Base-by-base conservation (phyloP, 164 flowering plant species). In the Paratinospora sagittata region DNA sequence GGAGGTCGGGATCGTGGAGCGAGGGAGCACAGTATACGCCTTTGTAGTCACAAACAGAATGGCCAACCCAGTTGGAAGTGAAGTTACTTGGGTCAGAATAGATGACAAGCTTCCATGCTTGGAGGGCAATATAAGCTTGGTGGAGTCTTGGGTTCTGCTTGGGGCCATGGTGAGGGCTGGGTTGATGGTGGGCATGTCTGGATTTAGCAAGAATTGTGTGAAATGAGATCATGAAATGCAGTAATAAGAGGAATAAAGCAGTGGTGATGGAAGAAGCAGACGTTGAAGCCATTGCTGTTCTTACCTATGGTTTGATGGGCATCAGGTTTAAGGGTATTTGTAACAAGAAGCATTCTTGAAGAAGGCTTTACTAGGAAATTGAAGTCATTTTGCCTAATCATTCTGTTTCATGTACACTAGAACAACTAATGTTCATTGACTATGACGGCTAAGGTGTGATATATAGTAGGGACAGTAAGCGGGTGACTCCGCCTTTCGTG, bases 41-140 rank as follows among this genome's bases (percentile, higher is more conserved):
- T 0, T 39, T 71, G 84, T 90, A 91, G 76, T 66, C 70, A 81
- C 97, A 91, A 3, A 91, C 92, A 6, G 72, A 67, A 14, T 88
- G 86, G 62, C 97, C 97, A 30, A 76, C 72, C 97, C 97, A 90
- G 78, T 85, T 81, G 73, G 85, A 52, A 33, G 92, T 90, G 79
- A 79, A 47, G 85, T 91, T 90, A 19, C 10, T 47, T 0, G 97
- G 95, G 76, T 91, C 97, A 7, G 93, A 89, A 85, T 82, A 86
- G 69, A 91, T 88, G 6, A 83, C 92, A 0, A 61, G 72, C 66
- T 91, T 91, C 97, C 97, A 91, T 36, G 91, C 89, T 73, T 90
- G 93, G 69, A 91, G 82, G 6, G 92, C 93, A 27, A 79, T 27
- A 69, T 82, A 90, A 52, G 97, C 95, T 74, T 79, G 83, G 26